These are phyloP conservation scores for Eragrostis curvula DNA, from an alignment of 176 grass and related monocot genomes.

Conservation along the genomic window DNA sequence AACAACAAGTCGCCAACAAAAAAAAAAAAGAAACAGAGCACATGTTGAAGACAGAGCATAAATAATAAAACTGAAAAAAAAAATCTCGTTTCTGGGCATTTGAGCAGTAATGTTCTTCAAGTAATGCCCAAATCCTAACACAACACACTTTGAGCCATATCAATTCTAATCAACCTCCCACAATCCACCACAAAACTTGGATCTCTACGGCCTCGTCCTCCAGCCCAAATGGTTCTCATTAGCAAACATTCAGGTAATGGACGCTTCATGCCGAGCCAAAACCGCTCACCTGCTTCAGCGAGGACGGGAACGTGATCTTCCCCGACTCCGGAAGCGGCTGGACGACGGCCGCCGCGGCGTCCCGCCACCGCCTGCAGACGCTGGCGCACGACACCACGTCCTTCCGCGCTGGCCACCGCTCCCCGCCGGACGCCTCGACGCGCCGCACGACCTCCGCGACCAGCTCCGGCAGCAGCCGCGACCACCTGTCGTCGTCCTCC, in stretches of 20 bases:
- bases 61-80: background rate
- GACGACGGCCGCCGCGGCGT: slow-evolving; percentile 24
- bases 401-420: slow-evolving; percentile 54
- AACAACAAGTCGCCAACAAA: background rate
- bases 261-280: background rate
- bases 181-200: background rate
- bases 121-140: background rate
- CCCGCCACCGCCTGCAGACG: slow-evolving; percentile 65
- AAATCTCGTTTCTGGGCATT: too few relatives aligned
- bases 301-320: slow-evolving; percentile 62
- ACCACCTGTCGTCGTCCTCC: slow-evolving; percentile 46
- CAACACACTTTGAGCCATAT: background rate
- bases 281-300: slow-evolving; percentile 53
- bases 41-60: background rate
- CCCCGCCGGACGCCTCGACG: slow-evolving; percentile 51
- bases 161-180: background rate
- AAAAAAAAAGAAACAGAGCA: too few relatives aligned
- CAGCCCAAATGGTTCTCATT: background rate
- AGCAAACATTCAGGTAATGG: background rate
- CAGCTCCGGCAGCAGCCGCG: slow-evolving; percentile 57
- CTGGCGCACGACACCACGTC: slow-evolving; percentile 59
- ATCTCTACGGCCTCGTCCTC: background rate
- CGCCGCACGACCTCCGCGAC: slow-evolving; percentile 55
- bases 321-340: slow-evolving; percentile 45
- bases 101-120: background rate